Evolutionary conservation across 495 filamentous ascomycete species (phyloP), one percentile per base, ranked within the genome.

Genomic region (Astrocystis sublimbata): DNA sequence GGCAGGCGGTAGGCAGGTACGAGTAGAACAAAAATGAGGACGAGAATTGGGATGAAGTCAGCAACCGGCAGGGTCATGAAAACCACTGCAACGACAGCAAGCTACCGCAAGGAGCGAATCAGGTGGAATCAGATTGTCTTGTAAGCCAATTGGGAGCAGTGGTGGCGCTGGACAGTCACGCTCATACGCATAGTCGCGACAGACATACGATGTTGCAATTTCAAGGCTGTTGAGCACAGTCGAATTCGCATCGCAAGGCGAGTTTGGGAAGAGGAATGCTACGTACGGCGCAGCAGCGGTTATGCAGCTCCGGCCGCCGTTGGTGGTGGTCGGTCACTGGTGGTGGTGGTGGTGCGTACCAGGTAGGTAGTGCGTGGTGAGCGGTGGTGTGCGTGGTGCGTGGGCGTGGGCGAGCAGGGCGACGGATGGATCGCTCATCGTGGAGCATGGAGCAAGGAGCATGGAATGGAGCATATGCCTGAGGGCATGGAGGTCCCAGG

Each of bases 221-320:
- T 61, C 58, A 41, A 62, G 8, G 35, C 8, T 13, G 60, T 51
- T 47, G 23, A 52, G 26, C 19, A 55, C 24, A 31, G 50, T 35
- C 49, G 59, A 61, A 15, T 40, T 38, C 15, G 49, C 38, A 30
- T 42, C 38, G 21, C 33, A 56, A 47, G 59, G 36, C 17, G 42
- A 47, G 26, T 10, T 24, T 21, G 30, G 19, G 36, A 36, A 28
- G 33, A 8, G n/a, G 26, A 36, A 42, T 33, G 42, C 12, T n/a
- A 47, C 60, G n/a, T 62, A 54, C 60, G 51, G 40, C 50, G 60
- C 60, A 43, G 31, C 59, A 62, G 60, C 60, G 60, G 60, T 35
- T 55, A 62, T 62, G 60, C 60, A 62, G 51, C 60, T 61, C 50
- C 41, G 47, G 40, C 41, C 38, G 51, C 26, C 21, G 60, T 62